Base-by-base conservation (phyloP, 768 basidiomycete genomes). In the Phylloporus scabripes region DNA sequence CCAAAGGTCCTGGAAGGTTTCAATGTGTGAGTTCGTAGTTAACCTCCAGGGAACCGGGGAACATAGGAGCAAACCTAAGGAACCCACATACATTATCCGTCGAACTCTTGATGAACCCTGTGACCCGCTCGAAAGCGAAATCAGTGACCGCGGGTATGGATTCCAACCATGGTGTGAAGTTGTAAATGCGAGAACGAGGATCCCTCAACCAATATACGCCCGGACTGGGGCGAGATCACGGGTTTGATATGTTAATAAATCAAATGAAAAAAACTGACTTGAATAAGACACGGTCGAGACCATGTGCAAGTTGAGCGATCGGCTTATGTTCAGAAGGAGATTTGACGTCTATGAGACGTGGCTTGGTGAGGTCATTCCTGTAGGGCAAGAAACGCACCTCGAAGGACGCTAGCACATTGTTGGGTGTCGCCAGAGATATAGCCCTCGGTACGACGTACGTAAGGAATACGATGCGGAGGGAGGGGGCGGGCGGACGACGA, bases 141-240 rank as follows among this genome's bases (percentile, higher is more conserved):
- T 92, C 82, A 5, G 75, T 78, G 5, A 92, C 81, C 49, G 79
- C 72, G 0, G 93, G 91, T 40, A 99, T 78, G 1, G 67, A 64
- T 66, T 89, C 79, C 5, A 96, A 70, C 61, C 76, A 79, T 4
- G 82, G 79, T 0, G 82, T 66, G 61, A 92, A 97, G 60, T 94
- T 94, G 69, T 88, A 94, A 12, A 91, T 85, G 5, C 81, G 76
- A 0, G 92, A 87, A 15, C 87, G 76, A 0, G 91, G 88, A 61
- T 98, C 92, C 58, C 82, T 81, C 2, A 96, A 69, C 84, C 90
- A 90, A 57, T 92, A 89, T 0, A 94, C 85, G 9, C 90, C 89
- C 5, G 87, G 89, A 56, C 93, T 96, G 51, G 20, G 50, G 18
- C 8, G 32, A 45, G 42, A 28, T 7, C 44, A 26, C 36, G 4